These are phyloP conservation scores for Chlorophyllum brunneum DNA, from an alignment of 768 basidiomycete genomes.

Conservation along the genomic window DNA sequence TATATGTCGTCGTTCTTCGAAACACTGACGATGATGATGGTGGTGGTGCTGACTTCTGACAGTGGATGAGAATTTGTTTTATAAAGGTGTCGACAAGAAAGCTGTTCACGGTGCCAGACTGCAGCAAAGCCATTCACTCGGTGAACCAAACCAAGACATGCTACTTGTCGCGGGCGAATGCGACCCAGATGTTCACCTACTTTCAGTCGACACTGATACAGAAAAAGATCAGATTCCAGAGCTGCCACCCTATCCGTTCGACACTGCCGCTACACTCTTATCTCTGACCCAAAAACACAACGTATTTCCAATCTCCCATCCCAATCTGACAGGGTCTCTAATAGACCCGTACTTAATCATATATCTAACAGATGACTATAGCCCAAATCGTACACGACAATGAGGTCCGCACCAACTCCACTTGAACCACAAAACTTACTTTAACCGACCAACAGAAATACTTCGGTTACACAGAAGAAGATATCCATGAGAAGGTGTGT, in stretches of 20 bases:
- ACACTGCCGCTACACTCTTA: conserved; percentile 70
- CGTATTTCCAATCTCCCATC: conserved; percentile 39
- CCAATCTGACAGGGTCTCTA: background rate
- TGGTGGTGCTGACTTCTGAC: background rate
- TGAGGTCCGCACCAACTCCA: conserved; percentile 40
- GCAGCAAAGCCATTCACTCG: conserved; percentile 52
- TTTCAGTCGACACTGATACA: background rate
- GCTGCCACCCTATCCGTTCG: conserved; percentile 78
- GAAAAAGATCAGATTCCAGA: background rate
- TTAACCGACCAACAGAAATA: conserved; percentile 32
- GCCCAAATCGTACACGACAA: conserved; percentile 94
- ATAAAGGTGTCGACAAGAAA: conserved; percentile 85
- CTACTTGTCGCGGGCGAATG: conserved; percentile 8
- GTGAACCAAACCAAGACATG: conserved; percentile 29
- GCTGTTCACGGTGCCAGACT: conserved; percentile 77
- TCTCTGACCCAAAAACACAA: conserved; percentile 78
- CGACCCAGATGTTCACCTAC: background rate
- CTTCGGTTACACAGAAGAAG: conserved; percentile 72
- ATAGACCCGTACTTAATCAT: conserved; percentile 7
- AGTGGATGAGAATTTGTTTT: conserved; percentile 94
- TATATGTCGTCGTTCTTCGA: conserved; percentile 7
- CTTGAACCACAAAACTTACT: background rate
- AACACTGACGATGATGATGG: too few relatives aligned
- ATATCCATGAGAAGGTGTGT: conserved; percentile 68
- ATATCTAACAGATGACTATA: conserved; percentile 69